Percentiles rank a stretch among this genome's conserved stretches.
These are phyloP conservation scores for Cutaneotrichosporon sp. DNA, from an alignment of 1,284 basidiomycete genomes.

Conservation along the genomic window DNA sequence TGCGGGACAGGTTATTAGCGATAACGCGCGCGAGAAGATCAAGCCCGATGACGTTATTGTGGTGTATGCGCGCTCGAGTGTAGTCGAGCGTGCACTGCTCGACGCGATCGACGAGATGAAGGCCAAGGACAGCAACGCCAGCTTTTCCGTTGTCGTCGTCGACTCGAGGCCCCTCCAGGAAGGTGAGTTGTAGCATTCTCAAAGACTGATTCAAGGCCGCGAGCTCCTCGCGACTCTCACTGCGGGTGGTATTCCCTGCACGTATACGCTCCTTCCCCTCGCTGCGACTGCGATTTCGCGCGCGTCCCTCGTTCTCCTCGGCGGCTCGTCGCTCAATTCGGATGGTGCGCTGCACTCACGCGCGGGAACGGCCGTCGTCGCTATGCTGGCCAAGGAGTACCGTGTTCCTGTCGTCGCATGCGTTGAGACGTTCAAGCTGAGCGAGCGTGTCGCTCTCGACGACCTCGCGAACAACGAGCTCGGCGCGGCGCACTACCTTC, in stretches of 20 bases:
- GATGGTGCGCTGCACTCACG: constrained; percentile 94
- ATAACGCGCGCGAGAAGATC: constrained; percentile 86
- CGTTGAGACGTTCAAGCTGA: constrained; percentile 98
- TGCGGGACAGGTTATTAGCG: constrained; percentile 90
- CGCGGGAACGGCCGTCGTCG: constrained; percentile 91
- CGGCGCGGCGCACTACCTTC: constrained; percentile 57
- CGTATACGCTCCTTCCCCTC: constrained; percentile 87
- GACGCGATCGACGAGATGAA: constrained; percentile 64
- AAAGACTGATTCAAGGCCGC: constrained; percentile 62
- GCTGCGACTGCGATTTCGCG: constrained; percentile 78
- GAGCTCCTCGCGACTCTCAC: constrained; percentile 71
- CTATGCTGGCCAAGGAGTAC: constrained; percentile 89
- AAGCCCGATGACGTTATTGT: constrained; percentile 88
- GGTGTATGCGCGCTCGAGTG: constrained; percentile 89
- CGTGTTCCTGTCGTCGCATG: constrained; percentile 93
- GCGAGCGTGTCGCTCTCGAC: constrained; percentile 88
- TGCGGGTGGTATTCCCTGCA: constrained; percentile 74
- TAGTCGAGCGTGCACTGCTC: constrained; percentile 87
- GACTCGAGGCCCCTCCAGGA: constrained; percentile 92
- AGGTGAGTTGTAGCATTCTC: constrained; percentile 57
- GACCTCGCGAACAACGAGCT: constrained; percentile 95
- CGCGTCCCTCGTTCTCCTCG: constrained; percentile 79
- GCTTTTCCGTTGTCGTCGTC: constrained; percentile 88
- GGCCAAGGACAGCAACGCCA: constrained; percentile 61
- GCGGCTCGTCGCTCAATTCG: constrained; percentile 89